Evolutionary conservation across 768 basidiomycete genomes (phyloP).

Genomic region (Omphalotus guepiniiformis): DNA sequence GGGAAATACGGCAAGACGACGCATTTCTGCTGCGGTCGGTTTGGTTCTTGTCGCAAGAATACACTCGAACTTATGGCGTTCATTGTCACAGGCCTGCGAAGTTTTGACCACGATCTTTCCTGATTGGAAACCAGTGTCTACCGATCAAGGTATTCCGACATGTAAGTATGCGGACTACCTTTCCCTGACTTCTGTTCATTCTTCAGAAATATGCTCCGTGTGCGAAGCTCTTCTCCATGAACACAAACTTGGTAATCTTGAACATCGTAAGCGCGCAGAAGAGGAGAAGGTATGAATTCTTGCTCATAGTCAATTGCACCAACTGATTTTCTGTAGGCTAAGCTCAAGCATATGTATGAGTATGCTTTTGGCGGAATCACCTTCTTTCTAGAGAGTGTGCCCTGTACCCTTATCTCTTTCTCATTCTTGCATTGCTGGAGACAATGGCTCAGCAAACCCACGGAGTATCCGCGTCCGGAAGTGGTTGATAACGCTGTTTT

Average conservation of each 20-base stretch:
- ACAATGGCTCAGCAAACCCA: constrained; percentile 61
- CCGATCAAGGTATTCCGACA: constrained; percentile 18
- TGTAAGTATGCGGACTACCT: background rate
- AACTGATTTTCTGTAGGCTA: constrained; percentile 40
- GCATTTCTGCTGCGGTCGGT: constrained; percentile 58
- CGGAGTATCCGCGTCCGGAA: constrained; percentile 53
- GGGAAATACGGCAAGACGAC: constrained; percentile 50
- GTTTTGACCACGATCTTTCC: constrained; percentile 60
- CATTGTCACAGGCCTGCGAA: constrained; percentile 44
- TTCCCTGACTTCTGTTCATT: background rate
- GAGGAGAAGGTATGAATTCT: constrained; percentile 64
- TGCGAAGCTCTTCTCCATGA: constrained; percentile 55
- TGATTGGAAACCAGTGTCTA: constrained; percentile 54
- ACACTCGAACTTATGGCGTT: background rate
- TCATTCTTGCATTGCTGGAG: constrained; percentile 67
- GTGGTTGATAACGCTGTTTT: constrained; percentile 56
- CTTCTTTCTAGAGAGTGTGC: constrained; percentile 41
- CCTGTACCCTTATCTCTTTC: constrained; percentile 56
- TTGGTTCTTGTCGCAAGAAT: background rate
- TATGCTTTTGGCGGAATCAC: constrained; percentile 40
- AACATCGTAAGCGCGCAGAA: constrained; percentile 62
- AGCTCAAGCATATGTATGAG: constrained; percentile 60
- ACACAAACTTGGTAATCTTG: constrained; percentile 59
- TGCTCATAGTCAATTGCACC: constrained; percentile 12
- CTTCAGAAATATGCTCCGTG: constrained; percentile 50